These are phyloP conservation scores for Podospora anserina DNA, from an alignment of 495 filamentous ascomycete genomes.

Conservation along the genomic window DNA sequence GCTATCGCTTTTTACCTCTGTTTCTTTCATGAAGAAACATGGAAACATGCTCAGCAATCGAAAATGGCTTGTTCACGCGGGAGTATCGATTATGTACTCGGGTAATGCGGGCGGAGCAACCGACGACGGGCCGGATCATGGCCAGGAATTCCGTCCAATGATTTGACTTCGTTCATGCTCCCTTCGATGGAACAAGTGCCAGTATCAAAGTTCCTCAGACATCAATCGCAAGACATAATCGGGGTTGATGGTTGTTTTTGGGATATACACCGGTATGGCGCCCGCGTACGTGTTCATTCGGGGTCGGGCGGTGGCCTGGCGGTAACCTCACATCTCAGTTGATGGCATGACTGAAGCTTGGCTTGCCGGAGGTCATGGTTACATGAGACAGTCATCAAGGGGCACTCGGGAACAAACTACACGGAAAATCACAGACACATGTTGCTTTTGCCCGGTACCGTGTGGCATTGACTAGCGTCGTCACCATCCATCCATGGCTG, in stretches of 20 bases:
- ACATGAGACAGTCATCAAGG: neutral
- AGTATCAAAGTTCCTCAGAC: neutral
- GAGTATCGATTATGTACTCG: neutral
- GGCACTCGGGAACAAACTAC: neutral
- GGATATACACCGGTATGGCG: neutral
- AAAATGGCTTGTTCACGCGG: neutral
- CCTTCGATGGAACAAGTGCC: neutral
- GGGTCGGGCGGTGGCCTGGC: neutral
- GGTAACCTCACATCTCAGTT: neutral
- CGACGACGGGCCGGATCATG: neutral
- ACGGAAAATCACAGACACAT: neutral
- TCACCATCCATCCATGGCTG: neutral
- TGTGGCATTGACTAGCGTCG: neutral
- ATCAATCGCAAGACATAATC: neutral
- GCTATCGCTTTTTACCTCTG: neutral
- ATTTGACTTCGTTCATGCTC: neutral
- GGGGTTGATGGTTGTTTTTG: neutral
- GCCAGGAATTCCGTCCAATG: neutral
- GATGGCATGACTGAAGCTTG: neutral
- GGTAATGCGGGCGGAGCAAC: neutral
- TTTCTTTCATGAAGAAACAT: neutral
- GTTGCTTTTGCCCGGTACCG: neutral
- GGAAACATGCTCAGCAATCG: neutral
- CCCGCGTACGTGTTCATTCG: neutral
- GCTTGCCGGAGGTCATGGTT: neutral